These are phyloP conservation scores for Macrocystidia cucumis DNA, from an alignment of 1,284 basidiomycete species.

Conservation along the genomic window DNA sequence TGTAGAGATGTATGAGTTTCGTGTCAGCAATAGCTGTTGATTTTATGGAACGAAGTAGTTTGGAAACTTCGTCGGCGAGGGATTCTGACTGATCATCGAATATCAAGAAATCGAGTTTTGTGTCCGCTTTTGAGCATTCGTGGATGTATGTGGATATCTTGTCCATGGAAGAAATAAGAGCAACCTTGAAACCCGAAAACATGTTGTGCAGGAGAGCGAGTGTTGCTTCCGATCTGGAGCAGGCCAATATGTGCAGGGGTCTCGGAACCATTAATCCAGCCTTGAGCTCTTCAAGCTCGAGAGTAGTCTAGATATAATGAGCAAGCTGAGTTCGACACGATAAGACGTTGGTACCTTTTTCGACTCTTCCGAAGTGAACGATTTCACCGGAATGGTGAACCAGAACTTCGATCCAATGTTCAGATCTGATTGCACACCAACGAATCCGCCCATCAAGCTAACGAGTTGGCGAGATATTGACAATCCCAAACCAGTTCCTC, in stretches of 20 bases:
- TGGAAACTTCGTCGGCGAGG: slow-evolving; percentile 44
- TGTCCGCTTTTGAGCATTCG: slow-evolving; percentile 20
- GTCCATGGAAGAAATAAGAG: slow-evolving; percentile 31
- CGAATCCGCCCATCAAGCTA: slow-evolving; percentile 64
- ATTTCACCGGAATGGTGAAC: slow-evolving; percentile 61
- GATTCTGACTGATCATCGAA: slow-evolving; percentile 58
- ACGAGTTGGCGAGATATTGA: slow-evolving; percentile 68
- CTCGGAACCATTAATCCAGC: slow-evolving; percentile 33
- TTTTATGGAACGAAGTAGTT: slow-evolving; percentile 32
- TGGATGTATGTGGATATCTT: slow-evolving; percentile 37
- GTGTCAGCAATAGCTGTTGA: slow-evolving; percentile 37
- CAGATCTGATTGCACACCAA: slow-evolving; percentile 58
- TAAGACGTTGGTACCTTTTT: slow-evolving; percentile 27
- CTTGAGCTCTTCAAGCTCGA: slow-evolving; percentile 38
- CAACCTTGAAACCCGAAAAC: slow-evolving; percentile 45
- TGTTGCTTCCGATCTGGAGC: slow-evolving; percentile 51
- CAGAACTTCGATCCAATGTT: slow-evolving; percentile 59
- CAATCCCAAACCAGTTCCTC: slow-evolving; percentile 63
- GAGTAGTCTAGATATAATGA: slow-evolving; percentile 20
- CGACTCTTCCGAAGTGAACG: slow-evolving; percentile 47
- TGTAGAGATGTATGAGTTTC: slow-evolving; percentile 63
- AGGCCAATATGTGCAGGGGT: slow-evolving; percentile 45
- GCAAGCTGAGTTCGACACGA: background rate
- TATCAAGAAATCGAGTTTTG: slow-evolving; percentile 52
- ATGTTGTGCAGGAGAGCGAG: slow-evolving; percentile 46